Percentiles rank a stretch among this genome's conserved stretches.
These are phyloP conservation scores for Serendipita indica DNA, from an alignment of 768 basidiomycete species.

Conservation along the genomic window DNA sequence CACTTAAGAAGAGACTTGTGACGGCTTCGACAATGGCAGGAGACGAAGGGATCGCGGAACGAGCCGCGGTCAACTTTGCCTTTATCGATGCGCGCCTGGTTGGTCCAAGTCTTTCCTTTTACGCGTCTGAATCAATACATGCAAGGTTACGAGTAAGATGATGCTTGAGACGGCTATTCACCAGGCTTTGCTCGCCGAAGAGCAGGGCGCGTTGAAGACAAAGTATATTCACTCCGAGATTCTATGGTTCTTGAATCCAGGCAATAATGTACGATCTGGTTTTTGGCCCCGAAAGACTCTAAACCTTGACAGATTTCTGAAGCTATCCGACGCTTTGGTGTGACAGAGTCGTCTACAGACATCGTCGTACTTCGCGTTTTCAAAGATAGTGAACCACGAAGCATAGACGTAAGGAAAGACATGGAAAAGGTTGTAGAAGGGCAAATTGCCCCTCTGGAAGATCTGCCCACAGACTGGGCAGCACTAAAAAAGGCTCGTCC, in stretches of 20 bases:
- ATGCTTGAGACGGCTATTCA: constrained; percentile 77
- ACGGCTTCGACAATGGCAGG: constrained; percentile 48
- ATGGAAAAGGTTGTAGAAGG: constrained; percentile 52
- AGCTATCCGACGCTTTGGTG: constrained; percentile 70
- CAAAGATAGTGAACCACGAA: constrained; percentile 20
- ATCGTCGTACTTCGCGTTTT: constrained; percentile 58
- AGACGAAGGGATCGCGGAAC: constrained; percentile 45
- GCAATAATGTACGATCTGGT: constrained; percentile 50
- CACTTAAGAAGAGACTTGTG: constrained; percentile 52
- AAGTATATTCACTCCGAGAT: constrained; percentile 87
- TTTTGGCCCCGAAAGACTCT: neutral
- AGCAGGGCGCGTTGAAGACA: constrained; percentile 48
- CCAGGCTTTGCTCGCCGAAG: constrained; percentile 59
- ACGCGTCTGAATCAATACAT: neutral
- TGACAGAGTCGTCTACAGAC: constrained; percentile 47
- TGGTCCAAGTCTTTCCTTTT: constrained; percentile 20
- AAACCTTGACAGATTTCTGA: constrained; percentile 58
- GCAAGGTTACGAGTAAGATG: constrained; percentile 47
- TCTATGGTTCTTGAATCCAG: constrained; percentile 74
- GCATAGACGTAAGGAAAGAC: constrained; percentile 29
- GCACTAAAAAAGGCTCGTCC: constrained; percentile 54
- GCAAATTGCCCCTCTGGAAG: constrained; percentile 32
- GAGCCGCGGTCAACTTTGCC: constrained; percentile 73
- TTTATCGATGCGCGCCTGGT: constrained; percentile 82
- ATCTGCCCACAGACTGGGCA: constrained; percentile 54